Base-by-base conservation (phyloP, 2,329 filamentous ascomycete species). In the Curvularia spicifera region DNA sequence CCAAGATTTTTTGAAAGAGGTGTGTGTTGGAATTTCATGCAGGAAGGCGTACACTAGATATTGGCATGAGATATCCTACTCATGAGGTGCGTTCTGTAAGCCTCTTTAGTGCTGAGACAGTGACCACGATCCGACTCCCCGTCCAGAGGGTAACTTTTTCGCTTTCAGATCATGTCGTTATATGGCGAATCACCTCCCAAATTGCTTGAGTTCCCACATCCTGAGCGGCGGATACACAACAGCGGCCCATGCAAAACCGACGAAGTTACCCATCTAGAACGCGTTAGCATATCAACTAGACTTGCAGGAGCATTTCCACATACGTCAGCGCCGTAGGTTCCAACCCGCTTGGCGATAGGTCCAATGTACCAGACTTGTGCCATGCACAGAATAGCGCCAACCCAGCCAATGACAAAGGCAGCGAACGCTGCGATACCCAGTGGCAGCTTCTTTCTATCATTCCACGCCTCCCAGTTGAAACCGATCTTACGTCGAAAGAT, bases 331-430 rank as follows among this genome's bases (percentile, higher is more conserved):
- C 85, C 85, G 71, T 83, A 81, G 20, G 82, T 82, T 0, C 86
- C 85, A 18, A 88, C 82, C 51, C 82, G 72, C 46, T 77, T 78
- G 3, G 86, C 86, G 56, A 89, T 74, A 0, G 87, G 88, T 1
- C 88, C 88, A 59, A 86, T 83, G 72, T 88, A 91, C 84, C 87
- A 91, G 3, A 85, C 83, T 77, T 91, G 87, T 22, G 85, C 85
- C 88, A 90, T 90, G 58, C 83, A 87, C 45, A 90, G 71, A 28
- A 91, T 83, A 0, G 86, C 83, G 8, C 87, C 87, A 3, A 81
- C 81, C 87, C 87, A 90, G 3, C 88, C 87, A 13, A 90, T 68
- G 39, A 87, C 71, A 64, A 90, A 90, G 0, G 87, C 83, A 2
- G 80, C 66, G 7, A 88, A 75, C 0, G 87, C 87, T 0, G 88